Evolutionary conservation across 1,284 basidiomycete species (phyloP), one percentile per base, ranked within the genome.

Genomic region (Irpex lacteus): DNA sequence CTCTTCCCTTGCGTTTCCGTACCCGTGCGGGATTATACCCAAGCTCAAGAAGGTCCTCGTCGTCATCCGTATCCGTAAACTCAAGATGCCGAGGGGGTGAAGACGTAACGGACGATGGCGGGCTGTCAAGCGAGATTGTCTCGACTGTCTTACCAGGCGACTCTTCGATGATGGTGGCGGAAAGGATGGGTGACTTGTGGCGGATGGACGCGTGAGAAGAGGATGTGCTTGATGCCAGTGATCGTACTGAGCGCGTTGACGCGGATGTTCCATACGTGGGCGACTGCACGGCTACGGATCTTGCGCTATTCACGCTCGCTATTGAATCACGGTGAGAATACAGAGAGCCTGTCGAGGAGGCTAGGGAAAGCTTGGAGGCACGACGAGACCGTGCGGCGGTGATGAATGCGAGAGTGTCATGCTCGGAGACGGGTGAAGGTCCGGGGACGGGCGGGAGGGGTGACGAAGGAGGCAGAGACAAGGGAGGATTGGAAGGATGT

Each of bases 371-470:
- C 66, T 74, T 76, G 36, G 76, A 76, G 2, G 74, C 64, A 56
- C 76, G 73, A 2, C 76, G 75, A 8, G 76, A 74, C 49, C 76
- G 75, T 37, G 74, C 72, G 32, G 74, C 71, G 47, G 75, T 73
- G 60, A 82, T 77, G 44, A 82, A 76, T 61, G 79, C 70, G 21
- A 82, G 75, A 9, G 77, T 76, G 49, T 84, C 82, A 49, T 80
- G 76, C 59, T 81, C 78, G 2, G 81, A 76, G 49, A 84, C 78
- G 13, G 80, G 77, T 1, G 81, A 83, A 0, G 81, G 83, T 8
- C 81, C 82, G 3, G 84, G 84, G 5, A 85, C 70, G 0, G 84
- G 83, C 0, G 84, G 84, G 11, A 85, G 77, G 0, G 82, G 84
- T 0, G 75, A 64, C 0, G 76, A 74, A 0, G 85, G 85, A 0